These are phyloP conservation scores for Bretschneidera sinensis DNA, from an alignment of 345 rosid genomes.

Conservation along the genomic window DNA sequence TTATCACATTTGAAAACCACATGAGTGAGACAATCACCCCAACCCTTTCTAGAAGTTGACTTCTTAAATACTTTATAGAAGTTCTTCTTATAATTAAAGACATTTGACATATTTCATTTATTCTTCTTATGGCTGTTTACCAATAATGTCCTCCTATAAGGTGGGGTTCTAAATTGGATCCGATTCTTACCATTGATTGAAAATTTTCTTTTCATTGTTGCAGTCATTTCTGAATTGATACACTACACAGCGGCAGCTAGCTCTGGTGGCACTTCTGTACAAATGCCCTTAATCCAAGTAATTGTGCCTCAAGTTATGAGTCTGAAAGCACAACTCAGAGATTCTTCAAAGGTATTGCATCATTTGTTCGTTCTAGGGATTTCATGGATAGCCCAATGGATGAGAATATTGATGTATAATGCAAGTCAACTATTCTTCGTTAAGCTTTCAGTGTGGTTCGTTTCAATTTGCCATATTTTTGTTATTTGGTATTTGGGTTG, in stretches of 20 bases:
- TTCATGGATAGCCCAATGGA: background rate
- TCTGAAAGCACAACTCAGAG: slow-evolving; percentile 72
- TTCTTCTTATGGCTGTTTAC: background rate
- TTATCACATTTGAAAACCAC: too few relatives aligned
- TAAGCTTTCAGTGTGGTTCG: background rate
- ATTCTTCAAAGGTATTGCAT: slow-evolving; percentile 73
- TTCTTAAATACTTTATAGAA: background rate
- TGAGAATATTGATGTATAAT: too few relatives aligned
- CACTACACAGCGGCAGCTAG: slow-evolving; percentile 71
- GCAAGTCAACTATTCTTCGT: background rate
- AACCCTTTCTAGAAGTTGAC: too few relatives aligned
- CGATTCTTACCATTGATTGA: background rate
- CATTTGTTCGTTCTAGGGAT: background rate
- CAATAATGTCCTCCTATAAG: background rate
- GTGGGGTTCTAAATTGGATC: background rate
- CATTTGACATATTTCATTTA: background rate
- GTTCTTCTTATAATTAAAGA: background rate
- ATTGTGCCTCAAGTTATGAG: slow-evolving; percentile 90
- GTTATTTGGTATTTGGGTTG: background rate
- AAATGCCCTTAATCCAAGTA: slow-evolving; percentile 87
- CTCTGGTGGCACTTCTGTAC: slow-evolving; percentile 77
- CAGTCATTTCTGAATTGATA: slow-evolving; percentile 93
- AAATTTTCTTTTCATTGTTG: slow-evolving; percentile 22
- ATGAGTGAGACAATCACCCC: too few relatives aligned
- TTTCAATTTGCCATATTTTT: background rate